phyloP scores from a whole-genome alignment of 1,284 basidiomycete species.

The Sanguinoderma infundibulare region DNA sequence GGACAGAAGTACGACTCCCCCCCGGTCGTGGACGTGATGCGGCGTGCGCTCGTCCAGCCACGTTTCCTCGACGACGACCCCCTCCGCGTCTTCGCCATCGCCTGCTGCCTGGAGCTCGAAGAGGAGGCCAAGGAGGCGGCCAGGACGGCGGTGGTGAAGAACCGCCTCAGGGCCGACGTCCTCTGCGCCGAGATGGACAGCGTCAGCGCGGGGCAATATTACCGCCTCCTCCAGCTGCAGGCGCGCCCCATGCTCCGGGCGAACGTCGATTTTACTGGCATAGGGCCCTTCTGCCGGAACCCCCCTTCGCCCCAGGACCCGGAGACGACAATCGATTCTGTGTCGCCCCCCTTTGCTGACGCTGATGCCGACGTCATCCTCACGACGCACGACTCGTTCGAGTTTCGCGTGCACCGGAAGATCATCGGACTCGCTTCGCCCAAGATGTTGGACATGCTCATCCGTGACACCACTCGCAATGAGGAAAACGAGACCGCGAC shows the following conservation, averaged over 20 bases:
- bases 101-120: constrained; percentile 19
- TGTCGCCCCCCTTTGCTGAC: not conserved
- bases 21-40: not conserved
- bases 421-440: constrained; percentile 3
- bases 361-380: constrained; percentile 30
- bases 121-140: constrained; percentile 9
- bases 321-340: not conserved
- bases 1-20: constrained; percentile 38
- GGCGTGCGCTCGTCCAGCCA: not conserved
- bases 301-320: too few species aligned
- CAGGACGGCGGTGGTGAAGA: not conserved
- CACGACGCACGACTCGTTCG: constrained; percentile 23
- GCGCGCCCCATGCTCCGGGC: not conserved
- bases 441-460: not conserved
- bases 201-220: constrained; percentile 9
- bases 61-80: constrained; percentile 35
- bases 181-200: constrained; percentile 4
- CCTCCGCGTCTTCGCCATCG: constrained; percentile 38
- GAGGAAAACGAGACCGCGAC: not conserved
- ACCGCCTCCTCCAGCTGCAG: constrained; percentile 13
- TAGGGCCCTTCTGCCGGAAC: not conserved
- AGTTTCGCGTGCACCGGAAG: constrained; percentile 8
- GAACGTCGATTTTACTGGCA: not conserved
- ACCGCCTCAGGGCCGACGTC: not conserved
- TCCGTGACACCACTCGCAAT: not conserved